Conservation (phyloP, 345 rosid genomes). For the Eucalyptus pauciflora region DNA sequence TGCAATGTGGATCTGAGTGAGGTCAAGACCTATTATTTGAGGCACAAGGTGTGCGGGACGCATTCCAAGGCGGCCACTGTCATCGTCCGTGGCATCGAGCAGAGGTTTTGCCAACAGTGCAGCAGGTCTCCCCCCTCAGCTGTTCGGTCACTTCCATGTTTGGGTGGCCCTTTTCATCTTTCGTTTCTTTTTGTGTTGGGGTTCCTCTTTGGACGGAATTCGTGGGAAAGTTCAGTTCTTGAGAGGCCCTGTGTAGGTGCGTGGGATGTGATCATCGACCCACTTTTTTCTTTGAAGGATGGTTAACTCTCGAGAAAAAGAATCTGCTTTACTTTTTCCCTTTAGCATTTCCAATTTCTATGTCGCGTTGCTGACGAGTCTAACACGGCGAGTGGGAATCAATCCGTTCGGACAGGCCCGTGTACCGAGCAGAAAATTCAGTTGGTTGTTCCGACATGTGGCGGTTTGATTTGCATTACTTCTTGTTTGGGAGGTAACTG, state of each 20-base stretch:
- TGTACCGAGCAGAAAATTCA: not conserved
- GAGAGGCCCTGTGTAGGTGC: not conserved
- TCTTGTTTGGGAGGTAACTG: not conserved
- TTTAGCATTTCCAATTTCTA: not conserved
- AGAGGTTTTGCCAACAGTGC: conserved; percentile 98
- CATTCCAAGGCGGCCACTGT: conserved; percentile 86
- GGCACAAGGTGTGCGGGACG: conserved; percentile 91
- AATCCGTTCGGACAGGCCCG: not conserved
- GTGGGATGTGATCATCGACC: not conserved
- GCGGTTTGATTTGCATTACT: not conserved
- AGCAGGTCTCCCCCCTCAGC: conserved; percentile 38
- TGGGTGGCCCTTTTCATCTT: not conserved
- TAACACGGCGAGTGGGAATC: not conserved
- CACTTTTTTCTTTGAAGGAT: not conserved
- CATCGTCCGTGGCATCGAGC: conserved; percentile 68
- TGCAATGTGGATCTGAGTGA: conserved; percentile 85
- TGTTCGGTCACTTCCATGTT: not conserved
- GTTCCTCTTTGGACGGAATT: not conserved
- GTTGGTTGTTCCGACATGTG: not conserved
- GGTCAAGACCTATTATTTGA: conserved; percentile 83
- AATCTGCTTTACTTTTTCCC: not conserved
- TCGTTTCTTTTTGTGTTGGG: not conserved
- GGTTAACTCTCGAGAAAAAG: not conserved
- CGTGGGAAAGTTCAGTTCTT: not conserved
- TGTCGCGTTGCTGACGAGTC: not conserved